Conservation (phyloP, 352 stramenopile genomes). For the Phytophthora lateralis region DNA sequence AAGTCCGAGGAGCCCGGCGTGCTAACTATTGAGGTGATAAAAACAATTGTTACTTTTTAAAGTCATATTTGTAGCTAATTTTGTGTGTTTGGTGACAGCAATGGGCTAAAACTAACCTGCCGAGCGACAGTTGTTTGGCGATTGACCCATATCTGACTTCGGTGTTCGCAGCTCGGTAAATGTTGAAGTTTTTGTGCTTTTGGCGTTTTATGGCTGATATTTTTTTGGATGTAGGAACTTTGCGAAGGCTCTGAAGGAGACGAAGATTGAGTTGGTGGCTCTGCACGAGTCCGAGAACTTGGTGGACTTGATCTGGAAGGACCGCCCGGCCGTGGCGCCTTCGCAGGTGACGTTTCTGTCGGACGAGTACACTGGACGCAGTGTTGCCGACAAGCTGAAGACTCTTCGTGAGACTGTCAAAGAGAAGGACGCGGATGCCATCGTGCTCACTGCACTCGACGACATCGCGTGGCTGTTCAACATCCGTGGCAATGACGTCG, state of each 20-base stretch:
- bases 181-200: conserved; percentile 1
- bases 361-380: conserved; percentile 93
- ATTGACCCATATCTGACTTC: conserved; percentile 97
- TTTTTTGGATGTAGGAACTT: conserved; percentile 52
- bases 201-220: neutral
- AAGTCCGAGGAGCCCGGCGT: conserved; percentile 93
- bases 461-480: conserved; percentile 99
- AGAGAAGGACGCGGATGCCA: conserved; percentile 90
- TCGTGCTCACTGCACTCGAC: conserved; percentile 96
- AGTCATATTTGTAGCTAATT: neutral
- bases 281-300: conserved; percentile 90
- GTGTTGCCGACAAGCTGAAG: conserved; percentile 91
- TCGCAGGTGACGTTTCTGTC: conserved; percentile 92
- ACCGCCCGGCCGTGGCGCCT: conserved; percentile 66
- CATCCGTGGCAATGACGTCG: conserved; percentile 96
- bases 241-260: conserved; percentile 68
- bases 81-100: conserved; percentile 43
- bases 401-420: conserved; percentile 83
- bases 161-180: conserved; percentile 75
- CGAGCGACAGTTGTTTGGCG: conserved; percentile 77
- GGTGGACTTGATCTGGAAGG: conserved; percentile 96
- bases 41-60: too few relatives aligned
- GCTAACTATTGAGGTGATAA: conserved; percentile 90
- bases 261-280: conserved; percentile 71
- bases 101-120: conserved; percentile 74